These are phyloP conservation scores for Epichloe sylvatica DNA, from an alignment of 2,329 filamentous ascomycete genomes.

Conservation along the genomic window DNA sequence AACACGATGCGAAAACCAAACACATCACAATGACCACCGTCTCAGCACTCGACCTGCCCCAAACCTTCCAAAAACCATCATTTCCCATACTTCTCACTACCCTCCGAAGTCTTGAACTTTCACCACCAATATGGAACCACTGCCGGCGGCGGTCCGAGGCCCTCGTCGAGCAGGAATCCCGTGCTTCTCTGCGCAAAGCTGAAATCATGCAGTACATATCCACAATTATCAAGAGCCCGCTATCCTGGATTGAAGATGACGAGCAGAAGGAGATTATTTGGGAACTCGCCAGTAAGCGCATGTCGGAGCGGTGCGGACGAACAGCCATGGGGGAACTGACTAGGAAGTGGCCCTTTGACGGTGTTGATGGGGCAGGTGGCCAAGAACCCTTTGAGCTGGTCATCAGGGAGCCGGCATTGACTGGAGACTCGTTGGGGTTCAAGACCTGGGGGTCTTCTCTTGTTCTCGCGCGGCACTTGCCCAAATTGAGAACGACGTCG, in stretches of 20 bases:
- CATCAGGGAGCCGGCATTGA: conserved; percentile 76
- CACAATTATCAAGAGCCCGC: conserved; percentile 50
- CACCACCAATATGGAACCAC: conserved; percentile 54
- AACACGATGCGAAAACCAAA: neutral
- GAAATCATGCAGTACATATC: conserved; percentile 54
- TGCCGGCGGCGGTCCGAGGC: conserved; percentile 28
- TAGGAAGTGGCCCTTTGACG: conserved; percentile 37
- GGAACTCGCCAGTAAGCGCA: conserved; percentile 62
- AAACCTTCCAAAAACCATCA: conserved; percentile 63
- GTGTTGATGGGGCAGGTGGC: conserved; percentile 9
- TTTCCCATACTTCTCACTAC: conserved; percentile 48
- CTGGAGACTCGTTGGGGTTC: conserved; percentile 73
- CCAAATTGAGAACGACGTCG: conserved; percentile 28
- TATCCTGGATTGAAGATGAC: conserved; percentile 56
- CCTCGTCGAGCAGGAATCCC: conserved; percentile 26
- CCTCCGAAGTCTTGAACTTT: conserved; percentile 51
- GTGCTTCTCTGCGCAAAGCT: conserved; percentile 27
- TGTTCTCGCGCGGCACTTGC: conserved; percentile 62
- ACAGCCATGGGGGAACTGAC: conserved; percentile 43
- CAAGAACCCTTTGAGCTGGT: conserved; percentile 44
- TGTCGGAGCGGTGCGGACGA: conserved; percentile 77
- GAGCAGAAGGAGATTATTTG: conserved; percentile 56
- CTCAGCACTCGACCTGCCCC: conserved; percentile 52
- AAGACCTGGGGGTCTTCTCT: conserved; percentile 96
- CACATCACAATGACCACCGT: neutral